A percentile compares a stretch with the other conserved stretches of the same genome.
These are phyloP conservation scores for Claviceps pazoutovae DNA, from an alignment of 2,329 filamentous ascomycete genomes.

Conservation along the genomic window DNA sequence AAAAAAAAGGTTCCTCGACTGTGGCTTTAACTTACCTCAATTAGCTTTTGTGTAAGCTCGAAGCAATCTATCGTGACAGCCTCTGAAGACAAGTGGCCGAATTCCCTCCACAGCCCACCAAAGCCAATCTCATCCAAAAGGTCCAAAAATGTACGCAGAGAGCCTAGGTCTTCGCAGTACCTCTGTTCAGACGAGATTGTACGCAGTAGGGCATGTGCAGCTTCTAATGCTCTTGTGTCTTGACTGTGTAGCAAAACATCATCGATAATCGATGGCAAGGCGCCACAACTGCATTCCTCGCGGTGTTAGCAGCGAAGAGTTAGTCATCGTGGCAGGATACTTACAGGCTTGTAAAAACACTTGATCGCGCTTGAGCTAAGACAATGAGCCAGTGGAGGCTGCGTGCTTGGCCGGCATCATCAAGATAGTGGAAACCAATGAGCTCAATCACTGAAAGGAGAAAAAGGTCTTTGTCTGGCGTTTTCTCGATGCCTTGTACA, in stretches of 20 bases:
- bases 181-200: slow-evolving; percentile 41
- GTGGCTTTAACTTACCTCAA: slow-evolving; percentile 33
- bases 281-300: slow-evolving; percentile 31
- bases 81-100: slow-evolving; percentile 34
- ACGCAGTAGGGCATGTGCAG: slow-evolving; percentile 45
- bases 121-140: slow-evolving; percentile 48
- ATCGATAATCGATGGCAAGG: slow-evolving; percentile 44
- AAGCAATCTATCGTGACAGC: slow-evolving; percentile 39
- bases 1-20: background rate
- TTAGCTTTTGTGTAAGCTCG: slow-evolving; percentile 43
- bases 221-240: slow-evolving; percentile 42
- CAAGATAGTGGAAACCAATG: slow-evolving; percentile 51
- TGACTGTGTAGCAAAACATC: slow-evolving; percentile 50
- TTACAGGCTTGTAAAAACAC: slow-evolving; percentile 45
- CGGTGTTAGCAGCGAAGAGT: slow-evolving; percentile 3
- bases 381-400: slow-evolving; percentile 46
- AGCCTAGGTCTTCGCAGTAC: slow-evolving; percentile 34
- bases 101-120: slow-evolving; percentile 46
- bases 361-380: slow-evolving; percentile 38
- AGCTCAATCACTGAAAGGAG: slow-evolving; percentile 50
- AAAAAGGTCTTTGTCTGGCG: slow-evolving; percentile 48
- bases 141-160: slow-evolving; percentile 33
- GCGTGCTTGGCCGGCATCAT: slow-evolving; percentile 46
- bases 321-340: slow-evolving; percentile 12
- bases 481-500: slow-evolving; percentile 22